phyloP scores from a whole-genome alignment of 306 rosid genomes.

The Fragaria ananassa region DNA sequence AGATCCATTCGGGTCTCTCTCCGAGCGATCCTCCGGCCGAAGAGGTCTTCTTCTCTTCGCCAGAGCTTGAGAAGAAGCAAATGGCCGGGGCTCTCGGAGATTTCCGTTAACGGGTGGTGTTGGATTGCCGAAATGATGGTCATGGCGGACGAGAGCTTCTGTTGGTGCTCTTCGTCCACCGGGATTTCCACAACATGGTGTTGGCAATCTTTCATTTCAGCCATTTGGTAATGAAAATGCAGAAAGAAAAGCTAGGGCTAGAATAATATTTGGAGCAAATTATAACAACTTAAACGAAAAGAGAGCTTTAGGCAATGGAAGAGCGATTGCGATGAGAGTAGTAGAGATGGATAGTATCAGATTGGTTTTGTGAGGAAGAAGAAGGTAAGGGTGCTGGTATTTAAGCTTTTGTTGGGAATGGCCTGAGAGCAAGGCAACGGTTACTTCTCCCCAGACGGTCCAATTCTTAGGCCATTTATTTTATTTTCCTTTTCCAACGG shows the following conservation, averaged over 20 bases:
- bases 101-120: conserved; percentile 78
- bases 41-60: conserved; percentile 79
- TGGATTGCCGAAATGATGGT: conserved; percentile 51
- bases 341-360: conserved; percentile 3
- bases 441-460: conserved; percentile 15
- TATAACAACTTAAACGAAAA: neutral
- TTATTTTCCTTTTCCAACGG: conserved; percentile 14
- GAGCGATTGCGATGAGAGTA: neutral
- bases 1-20: conserved; percentile 62
- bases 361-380: conserved; percentile 15
- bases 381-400: neutral
- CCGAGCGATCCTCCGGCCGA: conserved; percentile 41
- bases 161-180: conserved; percentile 53
- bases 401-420: neutral
- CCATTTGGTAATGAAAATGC: conserved; percentile 27
- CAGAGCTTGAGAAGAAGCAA: conserved; percentile 79
- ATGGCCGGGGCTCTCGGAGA: conserved; percentile 74
- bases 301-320: neutral
- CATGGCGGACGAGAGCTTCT: conserved; percentile 29
- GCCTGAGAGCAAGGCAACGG: conserved; percentile 18
- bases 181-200: conserved; percentile 78
- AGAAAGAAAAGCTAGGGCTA: neutral
- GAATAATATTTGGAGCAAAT: neutral
- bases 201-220: conserved; percentile 50
- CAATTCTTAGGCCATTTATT: neutral